Conservation (phyloP, 2,329 filamentous ascomycete species). For the Neofusicoccum umdonicola region DNA sequence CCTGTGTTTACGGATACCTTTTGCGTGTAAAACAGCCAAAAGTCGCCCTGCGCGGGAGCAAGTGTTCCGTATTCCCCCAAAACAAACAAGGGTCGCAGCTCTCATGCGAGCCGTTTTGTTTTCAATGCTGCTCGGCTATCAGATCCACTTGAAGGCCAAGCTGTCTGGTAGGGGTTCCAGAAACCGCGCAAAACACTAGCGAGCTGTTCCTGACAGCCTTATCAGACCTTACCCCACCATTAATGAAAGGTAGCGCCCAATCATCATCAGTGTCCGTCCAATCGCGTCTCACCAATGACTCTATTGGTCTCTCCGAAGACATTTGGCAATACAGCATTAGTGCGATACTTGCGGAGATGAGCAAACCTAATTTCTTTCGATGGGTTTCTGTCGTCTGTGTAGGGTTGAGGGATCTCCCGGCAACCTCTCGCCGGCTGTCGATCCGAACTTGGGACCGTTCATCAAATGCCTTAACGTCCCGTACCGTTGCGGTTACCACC, state of each 20-base stretch:
- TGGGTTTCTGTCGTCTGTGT: background rate
- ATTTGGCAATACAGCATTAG: background rate
- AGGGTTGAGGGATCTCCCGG: background rate
- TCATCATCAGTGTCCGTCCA: background rate
- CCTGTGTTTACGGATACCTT: background rate
- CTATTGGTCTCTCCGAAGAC: background rate
- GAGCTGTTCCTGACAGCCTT: background rate
- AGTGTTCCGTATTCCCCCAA: background rate
- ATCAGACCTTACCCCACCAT: background rate
- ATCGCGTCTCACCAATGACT: background rate
- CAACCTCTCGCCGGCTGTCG: background rate
- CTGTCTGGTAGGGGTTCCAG: background rate
- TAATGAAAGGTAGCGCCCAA: background rate
- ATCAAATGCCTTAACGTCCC: no score
- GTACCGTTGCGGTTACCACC: no score
- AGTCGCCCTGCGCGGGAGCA: background rate
- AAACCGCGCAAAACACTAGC: background rate
- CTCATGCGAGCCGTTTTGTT: constrained; percentile 8
- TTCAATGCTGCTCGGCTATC: background rate
- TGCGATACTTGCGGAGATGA: background rate
- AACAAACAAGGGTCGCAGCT: background rate
- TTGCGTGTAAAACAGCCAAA: background rate
- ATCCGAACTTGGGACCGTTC: no score
- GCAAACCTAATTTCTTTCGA: background rate
- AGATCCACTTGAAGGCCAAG: background rate